Evolutionary conservation across 2,329 filamentous ascomycete genomes (phyloP).

Genomic region (Lomentospora prolificans): DNA sequence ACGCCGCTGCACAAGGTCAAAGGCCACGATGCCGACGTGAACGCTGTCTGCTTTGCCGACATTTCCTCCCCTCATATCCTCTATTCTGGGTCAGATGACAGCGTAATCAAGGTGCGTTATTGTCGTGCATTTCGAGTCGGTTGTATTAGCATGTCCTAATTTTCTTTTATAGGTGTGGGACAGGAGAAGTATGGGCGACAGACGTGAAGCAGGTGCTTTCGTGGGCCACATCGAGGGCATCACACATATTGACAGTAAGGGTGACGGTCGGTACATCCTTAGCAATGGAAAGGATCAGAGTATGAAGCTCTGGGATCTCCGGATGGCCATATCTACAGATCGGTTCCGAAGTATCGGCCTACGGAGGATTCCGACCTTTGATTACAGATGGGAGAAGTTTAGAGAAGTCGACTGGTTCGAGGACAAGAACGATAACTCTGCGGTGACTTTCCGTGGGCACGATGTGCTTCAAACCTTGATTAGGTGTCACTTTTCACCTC

Average conservation of each 20-base stretch:
- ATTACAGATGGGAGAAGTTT: slow-evolving; percentile 54
- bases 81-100: slow-evolving; percentile 92
- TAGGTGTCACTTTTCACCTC: slow-evolving; percentile 88
- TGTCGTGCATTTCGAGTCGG: background rate
- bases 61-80: slow-evolving; percentile 81
- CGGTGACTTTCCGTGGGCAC: slow-evolving; percentile 91
- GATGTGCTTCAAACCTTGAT: slow-evolving; percentile 83
- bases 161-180: slow-evolving; percentile 58
- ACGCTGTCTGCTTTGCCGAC: slow-evolving; percentile 93
- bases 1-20: slow-evolving; percentile 62
- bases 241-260: slow-evolving; percentile 61
- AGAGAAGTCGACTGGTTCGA: background rate
- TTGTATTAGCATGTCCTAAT: background rate
- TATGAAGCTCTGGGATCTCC: slow-evolving; percentile 93
- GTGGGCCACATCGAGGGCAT: slow-evolving; percentile 57
- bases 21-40: slow-evolving; percentile 83
- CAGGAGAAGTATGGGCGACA: slow-evolving; percentile 79
- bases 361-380: slow-evolving; percentile 50
- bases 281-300: slow-evolving; percentile 94
- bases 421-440: slow-evolving; percentile 62
- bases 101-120: slow-evolving; percentile 60
- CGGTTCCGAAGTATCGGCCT: slow-evolving; percentile 46
- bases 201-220: slow-evolving; percentile 58
- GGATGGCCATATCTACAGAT: slow-evolving; percentile 74
- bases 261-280: slow-evolving; percentile 70